Percentiles rank a stretch among this genome's conserved stretches.
These are phyloP conservation scores for Leucocoprinus birnbaumii DNA, from an alignment of 768 basidiomycete genomes.

Conservation along the genomic window DNA sequence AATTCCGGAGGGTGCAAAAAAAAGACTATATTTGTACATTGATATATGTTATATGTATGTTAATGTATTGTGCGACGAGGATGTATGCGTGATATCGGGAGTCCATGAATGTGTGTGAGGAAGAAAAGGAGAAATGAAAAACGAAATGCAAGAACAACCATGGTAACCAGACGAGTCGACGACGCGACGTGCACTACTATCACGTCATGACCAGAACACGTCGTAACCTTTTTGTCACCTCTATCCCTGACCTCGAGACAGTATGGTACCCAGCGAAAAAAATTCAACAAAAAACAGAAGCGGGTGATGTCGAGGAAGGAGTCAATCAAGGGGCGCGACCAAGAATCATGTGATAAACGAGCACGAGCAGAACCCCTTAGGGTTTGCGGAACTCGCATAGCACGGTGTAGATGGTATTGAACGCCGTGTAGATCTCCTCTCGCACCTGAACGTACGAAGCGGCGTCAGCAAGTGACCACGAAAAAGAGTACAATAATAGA, in stretches of 20 bases:
- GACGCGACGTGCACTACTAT: conserved; percentile 47
- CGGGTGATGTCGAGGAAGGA: conserved; percentile 14
- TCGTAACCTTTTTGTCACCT: conserved; percentile 20
- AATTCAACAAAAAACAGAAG: conserved; percentile 11
- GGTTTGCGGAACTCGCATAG: conserved; percentile 93
- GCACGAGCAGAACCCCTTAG: conserved; percentile 31
- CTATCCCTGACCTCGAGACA: conserved; percentile 19
- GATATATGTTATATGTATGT: conserved; percentile 21
- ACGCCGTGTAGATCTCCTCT: conserved; percentile 99
- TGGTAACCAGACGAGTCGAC: conserved; percentile 16
- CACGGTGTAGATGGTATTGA: conserved; percentile 99
- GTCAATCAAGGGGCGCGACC: conserved; percentile 17
- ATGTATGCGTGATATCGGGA: no score
- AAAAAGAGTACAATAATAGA: conserved; percentile 14
- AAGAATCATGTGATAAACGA: conserved; percentile 13
- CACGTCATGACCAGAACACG: conserved; percentile 17
- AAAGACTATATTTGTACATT: conserved; percentile 10
- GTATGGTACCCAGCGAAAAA: conserved; percentile 10
- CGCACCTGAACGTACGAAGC: conserved; percentile 66
- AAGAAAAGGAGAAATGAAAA: conserved; percentile 28
- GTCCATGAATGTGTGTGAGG: conserved; percentile 14
- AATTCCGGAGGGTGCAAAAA: no score
- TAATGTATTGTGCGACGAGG: no score
- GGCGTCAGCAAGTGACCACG: conserved; percentile 44
- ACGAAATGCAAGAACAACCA: conserved; percentile 13